Base-by-base conservation (phyloP, 176 grass and related monocot species). In the Oryza longistaminata region DNA sequence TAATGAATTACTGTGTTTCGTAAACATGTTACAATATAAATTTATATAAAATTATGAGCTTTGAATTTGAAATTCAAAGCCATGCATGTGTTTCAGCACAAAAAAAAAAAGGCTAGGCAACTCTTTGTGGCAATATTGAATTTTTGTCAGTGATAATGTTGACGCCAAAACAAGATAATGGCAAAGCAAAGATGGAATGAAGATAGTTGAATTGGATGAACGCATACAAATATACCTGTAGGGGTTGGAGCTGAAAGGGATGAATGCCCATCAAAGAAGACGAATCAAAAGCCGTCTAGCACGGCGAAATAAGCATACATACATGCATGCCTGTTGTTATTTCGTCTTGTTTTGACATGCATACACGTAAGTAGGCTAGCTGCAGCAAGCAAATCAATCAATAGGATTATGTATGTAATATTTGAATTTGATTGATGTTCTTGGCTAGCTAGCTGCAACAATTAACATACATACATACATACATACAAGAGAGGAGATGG, bases 261-360 rank as follows among this genome's bases (percentile, higher is more conserved):
- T 40, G 39, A 40, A 88, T 78, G 67, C 86, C 86, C 74, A 83
- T 88, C 67, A 88, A 88, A 83, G 35, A 68, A n/a, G 16, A 46
- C 37, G 37, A 21, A 71, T 37, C 37, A n/a, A 43, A 49, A 49
- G 8, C 7, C 7, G 44, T 8, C 16, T 55, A 55, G 50, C 39
- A 40, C 39, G 45, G 11, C 11, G 3, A 13, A 46, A 3, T 13
- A 46, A 3, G 11, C 11, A 46, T 46, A 46, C 8, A 40, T 40
- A 40, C 11, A 46, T 46, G 45, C 11, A 11, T 46, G 45, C 45
- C 45, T 46, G 11, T 46, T 46, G 45, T 46, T 46, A 11, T 46
- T 46, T 46, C 45, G 45, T 46, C 45, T 46, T 46, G 45, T 24
- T 3, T 40, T 40, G 61, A 29, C 76, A 40, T 40, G 39, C 60